Evolutionary conservation across 805 yeast species (phyloP).

Genomic region (Babjeviella inositovora): DNA sequence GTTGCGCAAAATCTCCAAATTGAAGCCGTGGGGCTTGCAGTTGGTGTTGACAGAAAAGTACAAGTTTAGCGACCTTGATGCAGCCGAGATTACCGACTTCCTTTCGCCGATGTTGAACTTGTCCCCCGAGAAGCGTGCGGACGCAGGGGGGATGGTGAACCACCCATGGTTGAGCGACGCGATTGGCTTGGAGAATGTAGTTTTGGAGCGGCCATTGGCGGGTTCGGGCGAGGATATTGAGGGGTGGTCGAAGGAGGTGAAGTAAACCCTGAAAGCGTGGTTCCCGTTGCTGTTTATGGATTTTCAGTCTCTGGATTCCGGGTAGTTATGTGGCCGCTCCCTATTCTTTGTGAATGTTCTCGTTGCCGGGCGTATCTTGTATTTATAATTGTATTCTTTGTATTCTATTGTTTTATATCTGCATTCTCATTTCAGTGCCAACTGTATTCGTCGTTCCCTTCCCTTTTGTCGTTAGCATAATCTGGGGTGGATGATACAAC

Average conservation of each 20-base stretch:
- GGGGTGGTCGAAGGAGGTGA: constrained; percentile 75
- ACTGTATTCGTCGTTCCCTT: too few relatives aligned
- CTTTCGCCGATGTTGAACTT: constrained; percentile 68
- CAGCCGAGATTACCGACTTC: constrained; percentile 61
- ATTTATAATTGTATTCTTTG: constrained; percentile 1
- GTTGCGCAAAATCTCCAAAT: constrained; percentile 59
- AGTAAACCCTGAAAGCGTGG: constrained; percentile 2
- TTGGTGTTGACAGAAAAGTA: constrained; percentile 80
- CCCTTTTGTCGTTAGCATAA: too few relatives aligned
- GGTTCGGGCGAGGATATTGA: constrained; percentile 77
- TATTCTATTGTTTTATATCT: too few relatives aligned
- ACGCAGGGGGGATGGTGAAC: constrained; percentile 90
- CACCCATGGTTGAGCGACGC: constrained; percentile 62
- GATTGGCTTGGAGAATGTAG: constrained; percentile 62
- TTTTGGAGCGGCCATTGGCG: constrained; percentile 59
- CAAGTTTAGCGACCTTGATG: constrained; percentile 50
- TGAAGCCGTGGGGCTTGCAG: constrained; percentile 80
- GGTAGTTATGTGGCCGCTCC: constrained; percentile 1
- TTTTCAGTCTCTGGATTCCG: too few relatives aligned
- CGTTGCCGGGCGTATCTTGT: background rate
- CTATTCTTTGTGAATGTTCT: constrained; percentile 1
- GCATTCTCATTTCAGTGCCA: too few relatives aligned
- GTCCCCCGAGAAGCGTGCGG: constrained; percentile 74
- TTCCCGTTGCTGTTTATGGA: background rate
- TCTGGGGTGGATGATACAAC: too few relatives aligned